Base-by-base conservation (phyloP, 352 stramenopile species). In the Peronospora tabacina region DNA sequence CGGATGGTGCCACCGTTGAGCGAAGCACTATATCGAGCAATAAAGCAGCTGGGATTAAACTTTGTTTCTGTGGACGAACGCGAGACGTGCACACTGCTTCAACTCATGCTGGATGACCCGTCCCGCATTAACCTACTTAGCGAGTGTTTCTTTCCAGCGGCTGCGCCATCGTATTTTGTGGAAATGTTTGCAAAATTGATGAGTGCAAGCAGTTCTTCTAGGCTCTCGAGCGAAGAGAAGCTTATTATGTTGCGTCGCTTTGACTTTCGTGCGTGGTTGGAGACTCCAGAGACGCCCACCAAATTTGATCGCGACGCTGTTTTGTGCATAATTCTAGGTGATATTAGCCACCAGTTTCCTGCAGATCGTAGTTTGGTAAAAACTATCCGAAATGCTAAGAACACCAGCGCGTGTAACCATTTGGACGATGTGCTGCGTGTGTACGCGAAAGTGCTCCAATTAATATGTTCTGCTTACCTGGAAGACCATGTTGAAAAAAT, bases 131-230 rank as follows among this genome's bases (percentile, higher is more conserved):
- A 72, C 10, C 53, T 92, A 26, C 61, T 94, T 0, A 86, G 73
- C 32, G 81, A 91, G 28, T 94, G 83, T 40, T 94, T 94, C 57
- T 85, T 70, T 17, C 83, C 83, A 2, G 75, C 81, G 11, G 68
- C 75, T 5, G 81, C 81, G 1, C 79, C 81, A 7, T 72, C 72
- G 5, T 67, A 72, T 16, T 94, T 92, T 48, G 83, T 92, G 7
- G 78, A 92, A 45, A 90, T 92, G 76, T 94, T 94, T 55, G 84
- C 81, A 0, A 94, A 77, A 49, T 49, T 94, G 12, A 87, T 92
- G 81, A 90, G 75, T 58, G 52, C 71, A 6, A 90, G 72, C 28
- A 68, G 68, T 17, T 78, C 79, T 0, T 69, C 75, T 0, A 85
- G 86, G 45, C 57, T 94, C 0, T 81, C 79, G 0, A 77, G 46